These are phyloP conservation scores for Coniochaeta pulveracea DNA, from an alignment of 2,329 filamentous ascomycete genomes.

Conservation along the genomic window DNA sequence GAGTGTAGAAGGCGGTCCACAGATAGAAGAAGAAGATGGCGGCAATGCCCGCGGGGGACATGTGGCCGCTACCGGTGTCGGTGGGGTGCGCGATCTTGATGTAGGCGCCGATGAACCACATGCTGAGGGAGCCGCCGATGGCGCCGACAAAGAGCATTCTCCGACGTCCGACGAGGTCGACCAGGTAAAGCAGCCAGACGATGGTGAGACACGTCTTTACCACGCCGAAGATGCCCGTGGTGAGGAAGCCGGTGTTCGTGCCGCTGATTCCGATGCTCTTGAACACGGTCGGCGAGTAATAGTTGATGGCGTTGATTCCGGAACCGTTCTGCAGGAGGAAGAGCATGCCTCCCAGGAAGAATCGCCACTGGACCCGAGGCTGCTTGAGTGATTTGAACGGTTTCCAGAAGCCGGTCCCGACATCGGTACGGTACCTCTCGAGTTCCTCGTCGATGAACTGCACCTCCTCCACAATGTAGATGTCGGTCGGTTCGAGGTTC, in stretches of 20 bases:
- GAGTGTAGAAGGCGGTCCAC: constrained; percentile 63
- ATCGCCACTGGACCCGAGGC: constrained; percentile 53
- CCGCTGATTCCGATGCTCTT: constrained; percentile 34
- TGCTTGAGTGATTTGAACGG: constrained; percentile 50
- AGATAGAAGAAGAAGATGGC: constrained; percentile 65
- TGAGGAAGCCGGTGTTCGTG: constrained; percentile 34
- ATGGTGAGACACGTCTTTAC: constrained; percentile 62
- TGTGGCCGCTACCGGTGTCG: constrained; percentile 10
- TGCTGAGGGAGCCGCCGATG: constrained; percentile 44
- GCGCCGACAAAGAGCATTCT: constrained; percentile 55
- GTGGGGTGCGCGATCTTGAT: constrained; percentile 37
- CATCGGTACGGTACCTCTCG: constrained; percentile 48
- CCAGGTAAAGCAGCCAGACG: constrained; percentile 57
- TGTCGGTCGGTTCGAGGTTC: constrained; percentile 40
- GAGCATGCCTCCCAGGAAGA: constrained; percentile 61
- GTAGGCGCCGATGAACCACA: constrained; percentile 54
- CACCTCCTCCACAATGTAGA: constrained; percentile 65
- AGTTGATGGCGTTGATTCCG: constrained; percentile 73
- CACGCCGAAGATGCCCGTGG: constrained; percentile 67
- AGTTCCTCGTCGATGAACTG: constrained; percentile 59
- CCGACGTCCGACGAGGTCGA: constrained; percentile 44
- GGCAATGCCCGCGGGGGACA: constrained; percentile 31
- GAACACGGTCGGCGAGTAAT: constrained; percentile 62
- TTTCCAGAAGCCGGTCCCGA: constrained; percentile 66
- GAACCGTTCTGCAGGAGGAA: constrained; percentile 72